phyloP scores from a whole-genome alignment of 352 stramenopile species.

The Phytophthora crassamura region DNA sequence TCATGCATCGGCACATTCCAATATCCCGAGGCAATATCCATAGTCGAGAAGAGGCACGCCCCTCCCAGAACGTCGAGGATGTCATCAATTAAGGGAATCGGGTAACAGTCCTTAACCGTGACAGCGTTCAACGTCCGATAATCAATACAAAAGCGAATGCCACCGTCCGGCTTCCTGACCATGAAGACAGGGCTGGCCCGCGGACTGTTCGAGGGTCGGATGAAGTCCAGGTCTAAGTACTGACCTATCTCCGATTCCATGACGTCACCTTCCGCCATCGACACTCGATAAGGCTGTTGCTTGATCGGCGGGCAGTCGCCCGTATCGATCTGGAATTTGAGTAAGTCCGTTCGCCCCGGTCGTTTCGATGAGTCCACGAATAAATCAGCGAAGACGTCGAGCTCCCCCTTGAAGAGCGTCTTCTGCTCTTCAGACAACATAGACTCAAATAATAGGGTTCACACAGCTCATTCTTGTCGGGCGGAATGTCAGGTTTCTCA shows the following conservation, averaged over 20 bases:
- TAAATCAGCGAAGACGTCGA: neutral
- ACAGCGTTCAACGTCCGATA: slow-evolving; percentile 2
- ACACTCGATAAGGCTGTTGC: slow-evolving; percentile 1
- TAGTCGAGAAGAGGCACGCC: too few species aligned
- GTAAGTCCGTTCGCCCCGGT: neutral
- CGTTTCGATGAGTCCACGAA: slow-evolving; percentile 1
- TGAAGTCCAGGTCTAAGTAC: neutral
- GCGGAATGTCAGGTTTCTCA: too few species aligned
- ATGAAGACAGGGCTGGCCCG: too few species aligned
- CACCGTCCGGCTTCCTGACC: too few species aligned
- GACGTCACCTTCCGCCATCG: neutral
- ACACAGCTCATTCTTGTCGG: neutral
- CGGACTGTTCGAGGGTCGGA: neutral
- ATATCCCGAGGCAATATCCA: too few species aligned
- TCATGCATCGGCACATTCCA: neutral
- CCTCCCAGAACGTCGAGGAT: too few species aligned
- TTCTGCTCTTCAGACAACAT: too few species aligned
- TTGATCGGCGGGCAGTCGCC: neutral
- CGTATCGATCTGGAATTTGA: neutral
- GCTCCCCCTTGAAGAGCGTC: too few species aligned
- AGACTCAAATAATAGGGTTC: neutral
- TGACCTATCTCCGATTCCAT: slow-evolving; percentile 1
- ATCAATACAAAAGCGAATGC: slow-evolving; percentile 3
- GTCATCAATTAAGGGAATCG: neutral
- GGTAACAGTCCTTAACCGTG: slow-evolving; percentile 3